Percentiles rank a stretch among this genome's conserved stretches.
Evolutionary conservation across 1,284 basidiomycete genomes (phyloP).

Genomic region (Moesziomyces aphidis): DNA sequence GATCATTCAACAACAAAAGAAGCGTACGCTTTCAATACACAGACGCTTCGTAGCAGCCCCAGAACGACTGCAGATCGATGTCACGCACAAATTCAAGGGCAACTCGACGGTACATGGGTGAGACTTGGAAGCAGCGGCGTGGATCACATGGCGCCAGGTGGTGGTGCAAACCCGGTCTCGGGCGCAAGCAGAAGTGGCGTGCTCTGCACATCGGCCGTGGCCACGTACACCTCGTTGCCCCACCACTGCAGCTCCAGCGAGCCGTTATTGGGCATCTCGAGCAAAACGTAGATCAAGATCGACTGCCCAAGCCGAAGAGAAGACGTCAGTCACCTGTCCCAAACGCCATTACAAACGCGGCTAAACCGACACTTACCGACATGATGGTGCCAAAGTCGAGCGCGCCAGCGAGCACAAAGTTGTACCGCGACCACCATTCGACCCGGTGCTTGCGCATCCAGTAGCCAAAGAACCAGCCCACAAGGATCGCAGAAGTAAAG

Average conservation of each 20-base stretch:
- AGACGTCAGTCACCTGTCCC: background rate
- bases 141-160: slow-evolving; percentile 17
- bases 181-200: slow-evolving; percentile 18
- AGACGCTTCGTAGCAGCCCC: background rate
- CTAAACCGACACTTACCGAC: slow-evolving; percentile 19
- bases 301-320: background rate
- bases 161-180: slow-evolving; percentile 28
- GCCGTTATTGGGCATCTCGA: slow-evolving; percentile 43
- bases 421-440: slow-evolving; percentile 69
- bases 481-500: slow-evolving; percentile 67
- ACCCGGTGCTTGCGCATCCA: slow-evolving; percentile 59
- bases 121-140: background rate
- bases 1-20: slow-evolving; percentile 7
- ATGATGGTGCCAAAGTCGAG: slow-evolving; percentile 68
- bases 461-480: slow-evolving; percentile 70
- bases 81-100: too few species aligned
- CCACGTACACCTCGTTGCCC: slow-evolving; percentile 60
- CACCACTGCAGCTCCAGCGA: slow-evolving; percentile 51
- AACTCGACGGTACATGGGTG: background rate
- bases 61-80: too few species aligned
- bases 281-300: slow-evolving; percentile 39
- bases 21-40: background rate
- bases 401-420: slow-evolving; percentile 68
- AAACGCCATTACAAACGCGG: slow-evolving; percentile 10
- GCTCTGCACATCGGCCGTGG: slow-evolving; percentile 40